A percentile compares a stretch with the other conserved stretches of the same genome.
Evolutionary conservation across 1,139 yeast genomes (phyloP).

Genomic region (Trichomonascaceae sp.): DNA sequence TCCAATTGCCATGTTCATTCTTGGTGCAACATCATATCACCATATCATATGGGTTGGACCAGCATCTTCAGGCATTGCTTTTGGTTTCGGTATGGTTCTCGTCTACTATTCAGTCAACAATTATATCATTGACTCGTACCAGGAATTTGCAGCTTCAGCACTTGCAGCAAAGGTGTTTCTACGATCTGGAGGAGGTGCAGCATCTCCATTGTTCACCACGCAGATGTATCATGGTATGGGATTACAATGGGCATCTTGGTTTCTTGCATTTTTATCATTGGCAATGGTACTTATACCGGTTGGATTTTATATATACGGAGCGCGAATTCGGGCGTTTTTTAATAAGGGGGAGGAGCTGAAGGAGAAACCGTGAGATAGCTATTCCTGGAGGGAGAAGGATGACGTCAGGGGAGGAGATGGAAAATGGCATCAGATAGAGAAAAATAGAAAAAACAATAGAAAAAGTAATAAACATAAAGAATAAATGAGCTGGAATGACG

Average conservation of each 20-base stretch:
- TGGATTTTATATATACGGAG: constrained; percentile 68
- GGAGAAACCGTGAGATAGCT: neutral
- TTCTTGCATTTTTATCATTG: constrained; percentile 74
- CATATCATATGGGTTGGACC: constrained; percentile 92
- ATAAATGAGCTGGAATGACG: no score
- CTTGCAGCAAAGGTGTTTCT: constrained; percentile 84
- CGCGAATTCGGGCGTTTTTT: constrained; percentile 49
- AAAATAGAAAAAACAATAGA: neutral
- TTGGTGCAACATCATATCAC: constrained; percentile 81
- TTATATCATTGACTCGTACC: constrained; percentile 83
- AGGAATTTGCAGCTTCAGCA: constrained; percentile 84
- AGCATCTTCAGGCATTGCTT: constrained; percentile 84
- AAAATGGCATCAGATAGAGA: neutral
- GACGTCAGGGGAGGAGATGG: neutral
- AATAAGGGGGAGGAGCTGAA: neutral
- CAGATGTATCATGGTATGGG: constrained; percentile 75
- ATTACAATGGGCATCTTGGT: constrained; percentile 76
- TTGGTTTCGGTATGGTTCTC: constrained; percentile 89
- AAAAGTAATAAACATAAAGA: neutral
- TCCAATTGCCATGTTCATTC: constrained; percentile 75
- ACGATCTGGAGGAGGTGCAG: constrained; percentile 83
- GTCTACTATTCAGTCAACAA: constrained; percentile 82
- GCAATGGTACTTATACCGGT: constrained; percentile 82
- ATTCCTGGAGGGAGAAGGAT: neutral
- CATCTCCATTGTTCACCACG: constrained; percentile 72